Conservation (phyloP, 805 yeast species). For the Candida loeiensis region DNA sequence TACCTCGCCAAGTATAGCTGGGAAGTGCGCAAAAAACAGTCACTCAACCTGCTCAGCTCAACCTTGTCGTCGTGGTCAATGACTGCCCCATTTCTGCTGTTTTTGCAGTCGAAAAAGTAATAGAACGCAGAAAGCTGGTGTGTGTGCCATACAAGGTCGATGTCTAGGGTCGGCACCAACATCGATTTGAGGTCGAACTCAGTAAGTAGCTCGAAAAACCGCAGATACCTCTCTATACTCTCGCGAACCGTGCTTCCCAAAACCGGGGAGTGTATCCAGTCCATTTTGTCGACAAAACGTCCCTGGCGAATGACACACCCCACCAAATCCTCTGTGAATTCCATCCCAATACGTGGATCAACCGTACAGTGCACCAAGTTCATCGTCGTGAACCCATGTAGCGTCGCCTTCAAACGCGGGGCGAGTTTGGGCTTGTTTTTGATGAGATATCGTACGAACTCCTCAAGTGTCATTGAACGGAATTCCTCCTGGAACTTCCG, state of each 20-base stretch:
- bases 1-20: slow-evolving; percentile 13
- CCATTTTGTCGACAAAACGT: slow-evolving; percentile 19
- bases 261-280: slow-evolving; percentile 17
- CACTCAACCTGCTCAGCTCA: slow-evolving; percentile 1
- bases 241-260: slow-evolving; percentile 13
- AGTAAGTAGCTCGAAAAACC: slow-evolving; percentile 13
- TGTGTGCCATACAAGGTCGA: slow-evolving; percentile 29
- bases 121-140: slow-evolving; percentile 19
- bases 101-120: slow-evolving; percentile 16
- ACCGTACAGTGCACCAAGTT: slow-evolving; percentile 13
- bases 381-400: slow-evolving; percentile 4
- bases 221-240: slow-evolving; percentile 16
- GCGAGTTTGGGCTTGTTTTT: not conserved
- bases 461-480: not conserved
- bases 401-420: not conserved
- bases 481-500: not conserved
- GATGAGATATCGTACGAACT: not conserved
- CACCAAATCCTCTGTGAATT: slow-evolving; percentile 21
- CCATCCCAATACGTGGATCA: not conserved
- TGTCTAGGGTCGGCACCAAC: slow-evolving; percentile 26
- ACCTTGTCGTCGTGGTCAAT: slow-evolving; percentile 9
- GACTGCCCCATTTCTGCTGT: slow-evolving; percentile 12
- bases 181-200: not conserved
- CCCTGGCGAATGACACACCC: slow-evolving; percentile 22
- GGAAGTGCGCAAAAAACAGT: slow-evolving; percentile 16